phyloP scores from a whole-genome alignment of 208 protist species.

The Herpetomonas tarakana region DNA sequence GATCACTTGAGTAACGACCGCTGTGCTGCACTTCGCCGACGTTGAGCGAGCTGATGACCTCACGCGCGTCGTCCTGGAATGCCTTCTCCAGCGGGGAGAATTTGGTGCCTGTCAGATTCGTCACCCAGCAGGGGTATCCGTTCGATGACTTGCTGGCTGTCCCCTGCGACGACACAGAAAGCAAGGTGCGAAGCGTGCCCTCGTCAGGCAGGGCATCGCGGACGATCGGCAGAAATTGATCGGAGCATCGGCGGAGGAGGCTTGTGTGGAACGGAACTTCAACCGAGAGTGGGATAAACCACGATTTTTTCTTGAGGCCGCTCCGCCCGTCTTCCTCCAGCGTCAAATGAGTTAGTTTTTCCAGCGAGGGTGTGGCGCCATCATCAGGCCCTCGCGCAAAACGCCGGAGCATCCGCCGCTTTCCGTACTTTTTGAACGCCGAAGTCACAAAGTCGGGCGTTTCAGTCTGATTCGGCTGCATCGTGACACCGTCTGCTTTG shows the following conservation, averaged over 20 bases:
- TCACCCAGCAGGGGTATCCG: conserved; percentile 79
- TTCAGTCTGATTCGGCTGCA: conserved; percentile 32
- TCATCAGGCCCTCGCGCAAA: conserved; percentile 85
- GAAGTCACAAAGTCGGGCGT: conserved; percentile 68
- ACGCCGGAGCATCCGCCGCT: conserved; percentile 50
- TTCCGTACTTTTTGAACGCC: conserved; percentile 58
- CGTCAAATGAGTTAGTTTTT: conserved; percentile 75
- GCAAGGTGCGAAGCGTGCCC: conserved; percentile 33
- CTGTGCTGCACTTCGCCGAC: conserved; percentile 79
- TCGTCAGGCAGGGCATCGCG: conserved; percentile 70
- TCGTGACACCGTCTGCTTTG: conserved; percentile 59
- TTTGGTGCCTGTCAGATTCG: conserved; percentile 72
- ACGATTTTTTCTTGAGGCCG: conserved; percentile 87
- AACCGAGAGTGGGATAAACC: conserved; percentile 82
- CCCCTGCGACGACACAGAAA: conserved; percentile 27
- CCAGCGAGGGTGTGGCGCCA: conserved; percentile 68
- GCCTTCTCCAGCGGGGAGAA: conserved; percentile 55
- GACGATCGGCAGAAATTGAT: conserved; percentile 72
- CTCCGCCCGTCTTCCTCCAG: conserved; percentile 81
- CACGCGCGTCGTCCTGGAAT: conserved; percentile 46
- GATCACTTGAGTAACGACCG: conserved; percentile 52
- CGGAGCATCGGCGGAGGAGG: conserved; percentile 47
- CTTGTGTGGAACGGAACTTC: conserved; percentile 86
- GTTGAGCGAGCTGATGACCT: conserved; percentile 57
- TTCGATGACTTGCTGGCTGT: too few species aligned